phyloP scores from a whole-genome alignment of 768 basidiomycete genomes.

The Phanerochaete sordida region DNA sequence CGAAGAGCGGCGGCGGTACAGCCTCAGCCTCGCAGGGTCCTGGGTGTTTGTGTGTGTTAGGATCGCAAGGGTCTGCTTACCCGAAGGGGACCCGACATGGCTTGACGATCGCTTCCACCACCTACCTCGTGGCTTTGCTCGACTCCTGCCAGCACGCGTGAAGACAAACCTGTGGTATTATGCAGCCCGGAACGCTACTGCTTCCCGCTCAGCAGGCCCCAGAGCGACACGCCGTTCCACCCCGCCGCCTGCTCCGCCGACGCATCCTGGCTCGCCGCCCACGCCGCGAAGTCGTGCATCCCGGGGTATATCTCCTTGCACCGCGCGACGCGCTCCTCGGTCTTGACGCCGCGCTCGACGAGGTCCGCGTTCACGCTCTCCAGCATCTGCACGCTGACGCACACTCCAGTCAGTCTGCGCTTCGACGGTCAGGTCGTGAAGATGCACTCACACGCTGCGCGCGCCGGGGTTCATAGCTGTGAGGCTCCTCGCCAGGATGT shows the following conservation, averaged over 20 bases:
- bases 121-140: neutral
- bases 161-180: neutral
- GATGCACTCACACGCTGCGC: neutral
- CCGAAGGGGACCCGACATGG: no score
- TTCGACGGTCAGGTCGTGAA: neutral
- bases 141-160: no score
- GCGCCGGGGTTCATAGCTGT: neutral
- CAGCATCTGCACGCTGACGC: neutral
- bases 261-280: neutral
- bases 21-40: no score
- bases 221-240: constrained; percentile 11
- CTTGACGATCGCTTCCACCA: no score
- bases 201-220: neutral
- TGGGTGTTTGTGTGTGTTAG: no score
- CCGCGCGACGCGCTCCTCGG: neutral
- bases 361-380: constrained; percentile 5
- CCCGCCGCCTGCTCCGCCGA: neutral
- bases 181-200: neutral
- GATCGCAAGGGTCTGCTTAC: no score
- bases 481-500: neutral
- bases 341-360: neutral
- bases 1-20: no score
- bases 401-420: neutral
- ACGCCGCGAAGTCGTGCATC: constrained; percentile 12
- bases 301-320: constrained; percentile 6